A percentile compares a stretch with the other conserved stretches of the same genome.
Evolutionary conservation across 176 grass and related monocot genomes (phyloP).

Genomic region (Oryza australiensis): DNA sequence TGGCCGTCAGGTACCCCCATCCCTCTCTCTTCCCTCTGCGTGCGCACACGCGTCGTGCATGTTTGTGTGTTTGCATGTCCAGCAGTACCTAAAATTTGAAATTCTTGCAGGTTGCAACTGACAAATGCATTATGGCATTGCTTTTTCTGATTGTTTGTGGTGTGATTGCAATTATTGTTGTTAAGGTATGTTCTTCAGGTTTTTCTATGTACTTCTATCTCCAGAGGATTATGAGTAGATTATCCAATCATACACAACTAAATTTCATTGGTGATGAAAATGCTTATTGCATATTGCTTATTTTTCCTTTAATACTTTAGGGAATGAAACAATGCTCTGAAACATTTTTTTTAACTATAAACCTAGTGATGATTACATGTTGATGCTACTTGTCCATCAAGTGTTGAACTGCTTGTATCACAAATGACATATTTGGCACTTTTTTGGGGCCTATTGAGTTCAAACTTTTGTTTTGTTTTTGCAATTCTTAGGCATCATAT

Average conservation of each 20-base stretch:
- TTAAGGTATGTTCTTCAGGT: slow-evolving; percentile 67
- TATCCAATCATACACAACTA: background rate
- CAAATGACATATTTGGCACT: background rate
- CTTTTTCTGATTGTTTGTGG: slow-evolving; percentile 78
- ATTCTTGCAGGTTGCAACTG: slow-evolving; percentile 81
- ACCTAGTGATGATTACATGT: background rate
- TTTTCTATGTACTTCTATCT: slow-evolving; percentile 12
- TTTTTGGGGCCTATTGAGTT: background rate
- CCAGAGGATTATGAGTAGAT: background rate
- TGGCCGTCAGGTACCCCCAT: slow-evolving; percentile 47
- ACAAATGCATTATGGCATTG: slow-evolving; percentile 95
- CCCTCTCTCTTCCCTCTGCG: background rate
- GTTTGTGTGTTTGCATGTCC: background rate
- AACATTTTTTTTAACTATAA: slow-evolving; percentile 12
- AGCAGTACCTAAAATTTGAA: slow-evolving; percentile 30
- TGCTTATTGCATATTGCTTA: background rate
- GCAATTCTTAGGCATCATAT: background rate
- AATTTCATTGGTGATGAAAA: background rate
- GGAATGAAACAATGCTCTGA: slow-evolving; percentile 3
- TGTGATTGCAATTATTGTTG: slow-evolving; percentile 87
- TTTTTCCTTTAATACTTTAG: background rate
- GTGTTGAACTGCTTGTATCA: background rate
- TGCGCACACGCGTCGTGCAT: too few species aligned
- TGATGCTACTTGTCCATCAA: background rate
- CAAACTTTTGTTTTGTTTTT: background rate